Percentiles rank a stretch among this genome's conserved stretches.
Evolutionary conservation across 352 stramenopile genomes (phyloP).

Genomic region (Blastocystis sp.): DNA sequence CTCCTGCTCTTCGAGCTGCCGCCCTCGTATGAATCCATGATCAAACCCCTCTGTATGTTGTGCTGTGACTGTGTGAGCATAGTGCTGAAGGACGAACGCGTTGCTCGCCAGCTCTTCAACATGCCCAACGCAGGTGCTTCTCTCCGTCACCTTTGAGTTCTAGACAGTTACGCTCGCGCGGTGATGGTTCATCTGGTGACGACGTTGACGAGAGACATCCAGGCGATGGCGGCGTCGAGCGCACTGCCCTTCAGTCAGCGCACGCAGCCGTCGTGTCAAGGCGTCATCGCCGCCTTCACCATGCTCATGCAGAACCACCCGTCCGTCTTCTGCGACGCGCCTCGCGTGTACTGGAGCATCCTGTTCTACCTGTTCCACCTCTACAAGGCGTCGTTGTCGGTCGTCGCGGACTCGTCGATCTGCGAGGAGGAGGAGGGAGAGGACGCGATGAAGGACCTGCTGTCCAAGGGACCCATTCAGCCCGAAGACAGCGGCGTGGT

Average conservation of each 20-base stretch:
- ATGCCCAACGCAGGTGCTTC: background rate
- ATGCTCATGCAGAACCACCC: background rate
- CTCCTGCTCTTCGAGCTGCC: background rate
- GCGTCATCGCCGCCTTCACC: background rate
- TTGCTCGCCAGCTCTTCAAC: background rate
- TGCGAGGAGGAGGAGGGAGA: background rate
- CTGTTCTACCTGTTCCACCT: background rate
- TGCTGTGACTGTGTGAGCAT: background rate
- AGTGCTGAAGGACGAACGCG: background rate
- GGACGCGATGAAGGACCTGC: background rate
- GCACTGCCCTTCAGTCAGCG: background rate
- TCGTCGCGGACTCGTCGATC: slow-evolving; percentile 47
- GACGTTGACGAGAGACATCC: background rate
- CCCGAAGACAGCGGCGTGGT: background rate
- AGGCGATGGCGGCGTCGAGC: background rate
- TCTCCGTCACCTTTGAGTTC: background rate
- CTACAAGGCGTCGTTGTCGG: slow-evolving; percentile 13
- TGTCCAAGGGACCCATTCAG: slow-evolving; percentile 54
- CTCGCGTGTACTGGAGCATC: background rate
- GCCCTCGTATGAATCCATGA: background rate
- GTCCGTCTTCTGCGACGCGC: background rate
- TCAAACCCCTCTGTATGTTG: background rate
- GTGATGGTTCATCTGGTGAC: background rate
- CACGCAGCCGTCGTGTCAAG: background rate
- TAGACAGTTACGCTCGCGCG: background rate